Evolutionary conservation across 2,329 filamentous ascomycete genomes (phyloP), one percentile per base, ranked within the genome.

Genomic region (Dothistroma pini): DNA sequence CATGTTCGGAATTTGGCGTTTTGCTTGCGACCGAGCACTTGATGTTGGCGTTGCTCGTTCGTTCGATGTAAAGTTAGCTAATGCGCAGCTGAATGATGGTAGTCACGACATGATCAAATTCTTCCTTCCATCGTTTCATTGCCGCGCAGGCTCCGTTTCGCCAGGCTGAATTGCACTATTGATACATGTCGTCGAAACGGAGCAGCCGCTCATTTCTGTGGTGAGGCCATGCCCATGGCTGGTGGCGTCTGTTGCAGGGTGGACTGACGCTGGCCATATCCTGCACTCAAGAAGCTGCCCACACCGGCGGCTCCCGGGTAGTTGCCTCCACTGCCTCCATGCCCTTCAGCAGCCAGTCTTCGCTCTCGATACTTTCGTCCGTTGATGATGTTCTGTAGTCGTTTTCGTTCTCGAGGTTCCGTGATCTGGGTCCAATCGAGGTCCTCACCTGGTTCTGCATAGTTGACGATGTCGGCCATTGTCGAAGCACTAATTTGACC

Each of bases 341-440:
- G 69, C 0, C 72, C 73, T 61, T 75, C 73, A 21, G 72, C 72
- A 2, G 72, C 72, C 16, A 75, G 63, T 44, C 74, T 63, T 10
- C 74, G 66, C 65, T 75, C 74, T 19, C 74, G 70, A 56, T 75
- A 75, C 66, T 75, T 75, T 11, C 74, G 68, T n/a, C 74, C 74
- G 56, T 75, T 75, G 66, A 75, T 75, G 55, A 75, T 75, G 38
- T 75, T 75, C 63, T 75, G 74, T 56, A 75, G 53, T 5, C 74
- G 68, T 57, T 75, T 75, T 16, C 74, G 66, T 63, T 75, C 74
- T 6, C 74, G 63, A 8, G 74, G 72, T 58, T 75, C 74, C 1
- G 69, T 72, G 56, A 75, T 68, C 55, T 75, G 73, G 8, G 74
- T 75, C 74, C 74, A 75, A 50, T 75, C 74, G 48, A 75, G 67